Evolutionary conservation across 345 rosid species (phyloP).

Genomic region (Syzygium oleosum): DNA sequence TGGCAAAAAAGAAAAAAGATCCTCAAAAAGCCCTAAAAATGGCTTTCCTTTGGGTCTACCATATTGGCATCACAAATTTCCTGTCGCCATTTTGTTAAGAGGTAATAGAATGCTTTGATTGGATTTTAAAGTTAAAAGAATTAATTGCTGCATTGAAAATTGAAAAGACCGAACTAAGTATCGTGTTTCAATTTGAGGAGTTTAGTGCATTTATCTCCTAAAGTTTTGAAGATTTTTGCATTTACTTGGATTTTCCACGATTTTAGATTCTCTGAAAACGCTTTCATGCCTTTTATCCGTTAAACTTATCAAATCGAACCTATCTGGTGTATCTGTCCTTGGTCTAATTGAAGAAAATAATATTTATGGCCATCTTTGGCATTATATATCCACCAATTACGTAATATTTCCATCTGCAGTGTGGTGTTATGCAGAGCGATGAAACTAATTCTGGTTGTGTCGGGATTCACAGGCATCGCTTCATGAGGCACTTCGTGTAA

Average conservation of each 20-base stretch:
- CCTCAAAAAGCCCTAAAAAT: background rate
- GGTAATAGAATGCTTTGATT: background rate
- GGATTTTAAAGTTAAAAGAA: background rate
- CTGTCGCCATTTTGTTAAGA: background rate
- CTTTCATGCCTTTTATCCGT: background rate
- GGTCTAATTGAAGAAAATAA: background rate
- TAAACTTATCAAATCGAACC: background rate
- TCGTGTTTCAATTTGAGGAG: background rate
- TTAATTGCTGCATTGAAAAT: background rate
- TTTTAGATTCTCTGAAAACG: background rate
- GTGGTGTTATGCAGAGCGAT: background rate
- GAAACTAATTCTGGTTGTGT: background rate
- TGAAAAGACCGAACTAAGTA: background rate
- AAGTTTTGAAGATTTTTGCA: background rate
- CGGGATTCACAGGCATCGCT: slow-evolving; percentile 39
- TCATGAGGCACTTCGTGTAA: slow-evolving; percentile 41
- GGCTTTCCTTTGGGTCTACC: background rate
- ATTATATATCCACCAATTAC: background rate
- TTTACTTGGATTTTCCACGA: background rate
- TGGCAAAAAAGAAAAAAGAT: background rate
- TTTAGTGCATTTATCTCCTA: background rate
- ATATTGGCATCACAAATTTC: background rate
- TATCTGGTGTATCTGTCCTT: background rate
- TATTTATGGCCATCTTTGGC: background rate
- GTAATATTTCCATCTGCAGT: background rate